Base-by-base conservation (phyloP, 2,329 filamentous ascomycete species). In the Uncinocarpus reesii region DNA sequence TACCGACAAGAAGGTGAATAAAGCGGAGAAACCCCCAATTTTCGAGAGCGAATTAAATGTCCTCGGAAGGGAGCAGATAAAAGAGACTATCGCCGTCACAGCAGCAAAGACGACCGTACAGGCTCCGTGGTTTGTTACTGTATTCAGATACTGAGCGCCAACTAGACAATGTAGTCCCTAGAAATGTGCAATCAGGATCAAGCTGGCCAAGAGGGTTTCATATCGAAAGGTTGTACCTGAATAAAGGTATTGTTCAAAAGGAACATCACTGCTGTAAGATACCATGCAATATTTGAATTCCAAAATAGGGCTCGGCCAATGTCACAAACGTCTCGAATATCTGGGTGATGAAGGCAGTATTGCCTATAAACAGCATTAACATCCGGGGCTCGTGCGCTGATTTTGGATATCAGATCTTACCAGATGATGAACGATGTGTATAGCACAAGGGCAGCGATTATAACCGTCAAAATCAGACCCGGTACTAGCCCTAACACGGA, bases 221-320 rank as follows among this genome's bases (percentile, higher is more conserved):
- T 15, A 18, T n/a, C 36, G 16, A 11, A 13, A 10, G n/a, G 52
- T 13, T 57, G 58, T 59, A 75, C 81, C 67, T 87, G 82, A 57
- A 93, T 92, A 64, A 92, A 92, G 13, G 86, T 94, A 64, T 95
- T 95, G 75, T 95, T 95, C 53, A 95, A 66, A 38, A 95, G 70
- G 65, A 95, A 95, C 84, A 94, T 94, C 63, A 86, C 69, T 1
- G 86, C 88, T 1, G 79, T 82, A 48, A 74, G 68, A 58, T 72
- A 80, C 71, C 79, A 82, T 2, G 75, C 79, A 78, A 83, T 86
- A 51, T 77, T 79, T 64, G 86, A 81, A 55, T 83, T 82, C 81
- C 84, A 93, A 68, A 94, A 95, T 18, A 95, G 78, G 76, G 89
- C 89, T 65, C 95, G 86, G n/a, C 88, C 89, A 61, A 95, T 85